Conservation (phyloP, 2,329 filamentous ascomycete genomes). For the Aureobasidium vineae region DNA sequence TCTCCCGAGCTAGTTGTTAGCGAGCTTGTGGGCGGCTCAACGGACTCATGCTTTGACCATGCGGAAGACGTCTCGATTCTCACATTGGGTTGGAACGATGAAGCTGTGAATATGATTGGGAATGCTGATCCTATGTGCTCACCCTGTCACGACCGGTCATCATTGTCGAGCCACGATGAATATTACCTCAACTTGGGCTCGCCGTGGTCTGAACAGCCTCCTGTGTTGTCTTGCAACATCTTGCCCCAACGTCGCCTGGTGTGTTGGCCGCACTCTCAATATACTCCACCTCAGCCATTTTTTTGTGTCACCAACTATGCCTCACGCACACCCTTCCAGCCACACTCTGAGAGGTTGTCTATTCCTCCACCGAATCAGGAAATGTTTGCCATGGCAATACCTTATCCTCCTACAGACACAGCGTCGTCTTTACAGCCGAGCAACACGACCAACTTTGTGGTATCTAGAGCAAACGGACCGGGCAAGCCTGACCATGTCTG, state of each 20-base stretch:
- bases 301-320: background rate
- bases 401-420: background rate
- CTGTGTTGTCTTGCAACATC: background rate
- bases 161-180: constrained; percentile 1
- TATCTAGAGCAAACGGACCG: constrained; percentile 2
- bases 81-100: background rate
- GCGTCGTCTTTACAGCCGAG: background rate
- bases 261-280: background rate
- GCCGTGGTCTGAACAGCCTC: background rate
- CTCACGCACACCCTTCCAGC: background rate
- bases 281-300: background rate
- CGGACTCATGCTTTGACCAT: background rate
- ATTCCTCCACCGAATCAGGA: background rate
- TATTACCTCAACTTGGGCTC: background rate
- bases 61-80: background rate
- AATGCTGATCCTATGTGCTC: background rate
- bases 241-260: background rate
- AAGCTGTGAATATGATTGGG: background rate
- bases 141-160: background rate
- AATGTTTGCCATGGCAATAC: background rate
- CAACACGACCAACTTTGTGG: background rate
- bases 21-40: background rate
- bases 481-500: constrained; percentile 6
- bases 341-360: background rate
- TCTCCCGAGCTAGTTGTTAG: constrained; percentile 14